phyloP scores from a whole-genome alignment of 1,139 yeast genomes.

The Nadsonia starkeyi-henricii region DNA sequence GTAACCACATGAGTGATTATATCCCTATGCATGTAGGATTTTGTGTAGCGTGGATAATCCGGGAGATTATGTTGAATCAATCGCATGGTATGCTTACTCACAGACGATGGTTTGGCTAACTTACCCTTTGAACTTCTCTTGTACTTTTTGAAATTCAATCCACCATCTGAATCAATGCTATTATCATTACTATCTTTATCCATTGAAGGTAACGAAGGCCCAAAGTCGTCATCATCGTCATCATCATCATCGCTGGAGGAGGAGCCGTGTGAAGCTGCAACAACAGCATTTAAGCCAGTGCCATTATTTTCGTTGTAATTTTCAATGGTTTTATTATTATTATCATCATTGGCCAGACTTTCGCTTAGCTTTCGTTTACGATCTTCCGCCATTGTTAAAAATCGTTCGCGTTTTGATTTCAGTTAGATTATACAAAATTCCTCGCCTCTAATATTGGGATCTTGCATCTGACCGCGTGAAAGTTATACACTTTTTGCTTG shows the following conservation, averaged over 20 bases:
- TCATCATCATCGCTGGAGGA: background rate
- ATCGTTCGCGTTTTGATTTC: no score
- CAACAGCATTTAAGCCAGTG: no score
- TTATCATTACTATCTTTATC: slow-evolving; percentile 7
- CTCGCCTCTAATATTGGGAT: no score
- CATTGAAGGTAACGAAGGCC: slow-evolving; percentile 8
- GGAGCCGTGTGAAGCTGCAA: no score
- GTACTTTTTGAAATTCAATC: background rate
- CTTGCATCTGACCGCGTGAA: no score
- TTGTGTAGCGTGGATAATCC: slow-evolving; percentile 8
- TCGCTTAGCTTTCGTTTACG: no score
- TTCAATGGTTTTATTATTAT: no score
- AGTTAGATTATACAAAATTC: no score
- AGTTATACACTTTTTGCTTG: no score
- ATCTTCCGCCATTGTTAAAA: no score
- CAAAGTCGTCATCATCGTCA: slow-evolving; percentile 13
- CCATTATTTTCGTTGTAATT: no score
- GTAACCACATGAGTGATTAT: slow-evolving; percentile 7
- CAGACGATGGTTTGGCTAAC: background rate
- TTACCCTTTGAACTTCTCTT: slow-evolving; percentile 4
- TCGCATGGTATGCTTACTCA: slow-evolving; percentile 1
- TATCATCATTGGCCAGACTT: no score
- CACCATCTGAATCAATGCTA: slow-evolving; percentile 4
- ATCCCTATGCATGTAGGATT: slow-evolving; percentile 8
- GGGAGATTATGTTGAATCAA: slow-evolving; percentile 9